phyloP scores from a whole-genome alignment of 2,329 filamentous ascomycete genomes.

The Aplosporella prunicola region DNA sequence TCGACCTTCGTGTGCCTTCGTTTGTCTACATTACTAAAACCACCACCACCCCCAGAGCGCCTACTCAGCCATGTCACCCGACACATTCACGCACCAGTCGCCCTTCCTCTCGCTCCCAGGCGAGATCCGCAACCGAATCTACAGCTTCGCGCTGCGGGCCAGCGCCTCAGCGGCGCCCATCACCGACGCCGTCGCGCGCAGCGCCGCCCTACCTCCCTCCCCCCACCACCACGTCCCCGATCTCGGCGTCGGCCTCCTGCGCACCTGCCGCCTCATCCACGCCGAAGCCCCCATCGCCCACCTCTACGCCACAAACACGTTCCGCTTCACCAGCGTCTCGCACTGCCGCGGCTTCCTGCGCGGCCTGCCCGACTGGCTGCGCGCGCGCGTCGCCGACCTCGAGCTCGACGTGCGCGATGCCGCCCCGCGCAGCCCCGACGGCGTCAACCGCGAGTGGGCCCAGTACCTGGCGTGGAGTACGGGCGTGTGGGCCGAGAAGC shows the following conservation, averaged over 20 bases:
- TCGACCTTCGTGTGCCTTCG: too few species aligned
- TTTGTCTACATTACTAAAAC: too few species aligned
- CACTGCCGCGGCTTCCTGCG: slow-evolving; percentile 22
- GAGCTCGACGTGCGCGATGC: slow-evolving; percentile 26
- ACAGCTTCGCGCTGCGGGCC: slow-evolving; percentile 21
- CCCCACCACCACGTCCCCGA: slow-evolving; percentile 10
- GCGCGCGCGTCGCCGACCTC: slow-evolving; percentile 22
- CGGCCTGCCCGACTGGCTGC: slow-evolving; percentile 16
- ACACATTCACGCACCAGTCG: slow-evolving; percentile 17
- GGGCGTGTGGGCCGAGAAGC: slow-evolving; percentile 14
- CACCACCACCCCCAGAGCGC: background rate
- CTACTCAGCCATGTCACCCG: slow-evolving; percentile 4
- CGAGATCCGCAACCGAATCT: slow-evolving; percentile 28
- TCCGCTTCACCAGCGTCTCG: slow-evolving; percentile 27
- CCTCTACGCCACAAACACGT: slow-evolving; percentile 26
- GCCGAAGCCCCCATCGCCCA: slow-evolving; percentile 23
- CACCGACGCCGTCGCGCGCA: slow-evolving; percentile 17
- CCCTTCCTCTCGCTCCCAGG: slow-evolving; percentile 23
- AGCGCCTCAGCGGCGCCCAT: slow-evolving; percentile 18
- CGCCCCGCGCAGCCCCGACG: slow-evolving; percentile 9
- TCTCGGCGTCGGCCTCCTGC: slow-evolving; percentile 23
- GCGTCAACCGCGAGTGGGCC: slow-evolving; percentile 25
- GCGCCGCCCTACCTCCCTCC: slow-evolving; percentile 7
- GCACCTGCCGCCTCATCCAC: slow-evolving; percentile 27
- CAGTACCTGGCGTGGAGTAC: slow-evolving; percentile 23